These are phyloP conservation scores for Lagenidium giganteum DNA, from an alignment of 352 stramenopile genomes.

Conservation along the genomic window DNA sequence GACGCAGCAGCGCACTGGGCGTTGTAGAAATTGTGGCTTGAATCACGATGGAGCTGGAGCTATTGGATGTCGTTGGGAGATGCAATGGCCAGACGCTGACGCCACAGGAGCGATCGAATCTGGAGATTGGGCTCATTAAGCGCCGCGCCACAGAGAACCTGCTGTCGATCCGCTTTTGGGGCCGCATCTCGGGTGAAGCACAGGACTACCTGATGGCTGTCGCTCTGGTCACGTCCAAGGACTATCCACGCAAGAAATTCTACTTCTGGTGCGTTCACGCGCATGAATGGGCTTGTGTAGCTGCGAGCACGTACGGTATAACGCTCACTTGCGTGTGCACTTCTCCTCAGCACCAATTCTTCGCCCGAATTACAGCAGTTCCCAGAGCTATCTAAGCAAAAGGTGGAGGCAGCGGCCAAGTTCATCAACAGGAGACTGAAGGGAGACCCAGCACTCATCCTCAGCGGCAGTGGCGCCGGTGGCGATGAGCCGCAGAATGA, in stretches of 20 bases:
- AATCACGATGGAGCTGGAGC: slow-evolving; percentile 67
- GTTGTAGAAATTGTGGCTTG: no score
- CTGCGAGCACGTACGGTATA: no score
- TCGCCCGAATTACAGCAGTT: slow-evolving; percentile 79
- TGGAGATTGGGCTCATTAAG: slow-evolving; percentile 72
- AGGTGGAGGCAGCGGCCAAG: slow-evolving; percentile 33
- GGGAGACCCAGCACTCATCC: slow-evolving; percentile 57
- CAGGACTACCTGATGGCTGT: slow-evolving; percentile 68
- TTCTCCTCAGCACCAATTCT: slow-evolving; percentile 49
- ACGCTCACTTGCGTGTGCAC: slow-evolving; percentile 1
- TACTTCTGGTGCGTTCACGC: slow-evolving; percentile 62
- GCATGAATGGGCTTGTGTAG: neutral
- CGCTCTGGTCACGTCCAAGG: slow-evolving; percentile 42
- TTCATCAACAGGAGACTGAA: slow-evolving; percentile 55
- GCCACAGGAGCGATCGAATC: slow-evolving; percentile 66
- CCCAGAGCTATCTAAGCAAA: slow-evolving; percentile 56
- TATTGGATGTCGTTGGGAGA: slow-evolving; percentile 65
- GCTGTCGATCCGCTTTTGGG: slow-evolving; percentile 69
- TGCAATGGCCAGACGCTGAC: slow-evolving; percentile 66
- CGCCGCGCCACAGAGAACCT: slow-evolving; percentile 57
- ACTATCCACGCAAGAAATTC: slow-evolving; percentile 81
- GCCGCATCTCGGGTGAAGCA: slow-evolving; percentile 48
- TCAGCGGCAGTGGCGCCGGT: slow-evolving; percentile 7
- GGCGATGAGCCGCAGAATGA: slow-evolving; percentile 29
- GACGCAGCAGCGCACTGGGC: no score